Conservation (phyloP, 345 rosid genomes). For the Abelmoschus esculentus region DNA sequence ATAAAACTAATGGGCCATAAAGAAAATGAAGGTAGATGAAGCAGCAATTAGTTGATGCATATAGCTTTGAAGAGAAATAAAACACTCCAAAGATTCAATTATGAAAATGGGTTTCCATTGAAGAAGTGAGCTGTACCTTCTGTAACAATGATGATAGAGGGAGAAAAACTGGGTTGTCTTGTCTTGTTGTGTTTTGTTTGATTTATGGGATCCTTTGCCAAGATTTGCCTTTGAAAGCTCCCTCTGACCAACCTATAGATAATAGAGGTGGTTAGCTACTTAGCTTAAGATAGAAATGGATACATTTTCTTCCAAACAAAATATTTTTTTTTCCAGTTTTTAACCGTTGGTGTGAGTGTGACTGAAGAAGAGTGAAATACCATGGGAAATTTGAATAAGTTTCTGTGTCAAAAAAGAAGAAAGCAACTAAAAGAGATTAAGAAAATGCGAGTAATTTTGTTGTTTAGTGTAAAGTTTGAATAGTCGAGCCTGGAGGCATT, state of each 20-base stretch:
- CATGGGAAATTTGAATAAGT: neutral
- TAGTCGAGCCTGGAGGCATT: neutral
- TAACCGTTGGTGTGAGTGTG: neutral
- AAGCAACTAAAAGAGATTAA: neutral
- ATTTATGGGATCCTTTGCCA: constrained; percentile 4
- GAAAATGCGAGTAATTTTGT: neutral
- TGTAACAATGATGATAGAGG: neutral
- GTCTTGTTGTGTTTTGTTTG: constrained; percentile 5
- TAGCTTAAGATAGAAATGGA: neutral
- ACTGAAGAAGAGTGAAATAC: neutral
- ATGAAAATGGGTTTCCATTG: neutral
- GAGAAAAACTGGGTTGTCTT: neutral
- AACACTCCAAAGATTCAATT: neutral
- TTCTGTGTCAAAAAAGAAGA: neutral
- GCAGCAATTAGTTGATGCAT: neutral
- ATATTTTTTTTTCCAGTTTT: neutral
- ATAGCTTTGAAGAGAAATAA: neutral
- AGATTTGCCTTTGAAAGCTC: neutral
- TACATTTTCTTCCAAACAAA: neutral
- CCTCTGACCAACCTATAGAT: neutral
- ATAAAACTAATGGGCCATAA: neutral
- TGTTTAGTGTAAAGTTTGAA: neutral
- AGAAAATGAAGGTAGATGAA: constrained; percentile 2
- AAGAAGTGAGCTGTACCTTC: constrained; percentile 1
- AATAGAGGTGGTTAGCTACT: neutral